A percentile compares a stretch with the other conserved stretches of the same genome.
phyloP scores from a whole-genome alignment of 2,329 filamentous ascomycete species.

The Amphichorda felina region DNA sequence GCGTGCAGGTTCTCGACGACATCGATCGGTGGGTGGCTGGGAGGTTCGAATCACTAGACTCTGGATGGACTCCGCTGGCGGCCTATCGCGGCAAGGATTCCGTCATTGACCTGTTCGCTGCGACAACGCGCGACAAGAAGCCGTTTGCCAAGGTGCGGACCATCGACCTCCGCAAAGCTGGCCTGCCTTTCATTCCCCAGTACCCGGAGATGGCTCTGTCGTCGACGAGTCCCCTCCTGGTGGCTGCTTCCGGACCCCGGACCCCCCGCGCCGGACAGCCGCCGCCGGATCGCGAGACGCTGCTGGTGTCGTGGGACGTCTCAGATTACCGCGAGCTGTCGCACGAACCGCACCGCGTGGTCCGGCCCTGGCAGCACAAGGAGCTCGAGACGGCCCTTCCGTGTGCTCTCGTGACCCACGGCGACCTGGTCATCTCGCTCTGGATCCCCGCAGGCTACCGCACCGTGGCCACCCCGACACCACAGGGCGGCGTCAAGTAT shows the following conservation, averaged over 20 bases:
- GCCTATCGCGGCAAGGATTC: conserved; percentile 19
- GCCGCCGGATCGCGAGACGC: conserved; percentile 22
- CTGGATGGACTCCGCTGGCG: conserved; percentile 19
- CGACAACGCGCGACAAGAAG: conserved; percentile 18
- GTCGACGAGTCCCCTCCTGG: conserved; percentile 23
- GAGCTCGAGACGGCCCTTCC: conserved; percentile 27
- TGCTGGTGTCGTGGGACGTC: conserved; percentile 27
- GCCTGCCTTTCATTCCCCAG: conserved; percentile 22
- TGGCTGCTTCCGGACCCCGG: conserved; percentile 24
- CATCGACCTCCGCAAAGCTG: conserved; percentile 21
- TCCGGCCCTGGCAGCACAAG: conserved; percentile 22
- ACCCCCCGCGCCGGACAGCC: conserved; percentile 23
- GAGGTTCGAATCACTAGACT: conserved; percentile 20
- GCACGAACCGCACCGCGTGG: conserved; percentile 20
- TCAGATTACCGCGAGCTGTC: conserved; percentile 11
- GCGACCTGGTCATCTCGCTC: conserved; percentile 24
- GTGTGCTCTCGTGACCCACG: conserved; percentile 21
- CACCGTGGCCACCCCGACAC: conserved; percentile 13
- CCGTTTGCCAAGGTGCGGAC: conserved; percentile 20
- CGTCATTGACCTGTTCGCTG: conserved; percentile 20
- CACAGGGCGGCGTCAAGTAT: conserved; percentile 13
- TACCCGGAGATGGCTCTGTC: conserved; percentile 27
- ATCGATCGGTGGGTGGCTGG: conserved; percentile 25
- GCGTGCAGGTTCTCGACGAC: conserved; percentile 22
- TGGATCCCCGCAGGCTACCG: conserved; percentile 26